Evolutionary conservation across 805 yeast species (phyloP), one percentile per base, ranked within the genome.

Genomic region (Nakazawaea wickerhamii): DNA sequence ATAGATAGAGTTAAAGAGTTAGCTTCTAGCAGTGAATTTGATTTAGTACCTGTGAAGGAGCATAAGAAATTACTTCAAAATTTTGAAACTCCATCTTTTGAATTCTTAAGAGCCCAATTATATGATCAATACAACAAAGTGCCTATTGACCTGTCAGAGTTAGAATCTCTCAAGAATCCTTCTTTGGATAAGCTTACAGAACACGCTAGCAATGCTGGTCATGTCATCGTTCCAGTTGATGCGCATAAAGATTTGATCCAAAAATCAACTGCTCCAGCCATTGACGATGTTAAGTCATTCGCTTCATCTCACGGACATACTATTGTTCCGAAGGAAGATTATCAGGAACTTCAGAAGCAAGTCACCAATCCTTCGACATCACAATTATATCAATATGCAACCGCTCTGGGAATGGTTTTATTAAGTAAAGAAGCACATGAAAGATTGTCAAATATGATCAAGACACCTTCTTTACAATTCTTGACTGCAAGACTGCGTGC

Each of bases 391-490:
- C 38, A 30, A 36, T 40, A 30, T 36, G 46, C 46, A 18, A 40
- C 40, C 15, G 36, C 43, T 25, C 36, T 36, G 5, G 47, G 44
- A 30, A 20, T 45, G 31, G 42, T 49, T 3, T 30, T 55, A 15
- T 49, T 60, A 6, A 38, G 34, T 1, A 41, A 36, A 21, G 42
- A 30, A 8, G 53, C 50, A 8, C 51, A 47, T 13, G 32, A 38
- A 8, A 41, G 43, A 4, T 47, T 58, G 32, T 42, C 27, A 30
- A 39, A 38, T n/a, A 40, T 41, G 4, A 42, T 40, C 31, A 55
- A 52, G 9, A 44, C 41, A 3, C 65, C 68, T 5, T 41, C 64
- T 6, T 22, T 63, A 10, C 59, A 54, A 5, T 53, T 45, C 31
- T 50, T 65, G 28, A 38, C 48, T 6, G 35, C 51, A 7, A 48